Evolutionary conservation across 768 basidiomycete genomes (phyloP).

Genomic region (Trametes cingulata): DNA sequence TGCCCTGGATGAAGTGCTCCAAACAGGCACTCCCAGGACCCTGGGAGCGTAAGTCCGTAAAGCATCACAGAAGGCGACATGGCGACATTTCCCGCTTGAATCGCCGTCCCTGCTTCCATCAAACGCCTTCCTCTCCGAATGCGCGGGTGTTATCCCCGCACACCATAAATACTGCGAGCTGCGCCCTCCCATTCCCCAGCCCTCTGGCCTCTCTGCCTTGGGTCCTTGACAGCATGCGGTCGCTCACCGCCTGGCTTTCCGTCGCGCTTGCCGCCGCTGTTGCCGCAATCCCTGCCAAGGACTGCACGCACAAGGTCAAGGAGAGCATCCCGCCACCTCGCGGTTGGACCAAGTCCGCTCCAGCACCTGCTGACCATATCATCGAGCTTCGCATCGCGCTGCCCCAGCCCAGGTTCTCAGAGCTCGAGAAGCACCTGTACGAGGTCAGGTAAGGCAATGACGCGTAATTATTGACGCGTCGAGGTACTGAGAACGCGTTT

Average conservation of each 20-base stretch:
- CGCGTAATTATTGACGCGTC: neutral
- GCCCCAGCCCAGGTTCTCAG: conserved; percentile 53
- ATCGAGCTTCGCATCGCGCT: conserved; percentile 59
- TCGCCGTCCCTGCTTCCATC: conserved; percentile 5
- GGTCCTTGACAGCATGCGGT: conserved; percentile 19
- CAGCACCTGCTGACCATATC: conserved; percentile 47
- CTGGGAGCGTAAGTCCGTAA: neutral
- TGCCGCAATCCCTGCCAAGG: conserved; percentile 20
- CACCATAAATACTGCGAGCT: conserved; percentile 2
- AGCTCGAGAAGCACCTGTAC: conserved; percentile 53
- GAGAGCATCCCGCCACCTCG: conserved; percentile 47
- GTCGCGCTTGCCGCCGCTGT: conserved; percentile 11
- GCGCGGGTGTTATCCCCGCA: neutral
- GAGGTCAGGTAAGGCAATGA: conserved; percentile 42
- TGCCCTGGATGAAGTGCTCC: neutral
- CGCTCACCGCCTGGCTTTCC: conserved; percentile 15
- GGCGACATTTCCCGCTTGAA: conserved; percentile 6
- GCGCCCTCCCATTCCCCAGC: conserved; percentile 4
- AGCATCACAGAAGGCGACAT: conserved; percentile 8
- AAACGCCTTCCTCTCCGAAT: neutral
- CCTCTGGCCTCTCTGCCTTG: conserved; percentile 1
- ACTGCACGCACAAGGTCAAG: conserved; percentile 42
- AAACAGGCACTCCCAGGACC: conserved; percentile 4
- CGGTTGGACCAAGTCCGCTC: conserved; percentile 48
- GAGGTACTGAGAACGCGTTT: neutral